Percentiles rank a stretch among this genome's conserved stretches.
Evolutionary conservation across 805 yeast species (phyloP).

Genomic region (Osmozyma mogii): DNA sequence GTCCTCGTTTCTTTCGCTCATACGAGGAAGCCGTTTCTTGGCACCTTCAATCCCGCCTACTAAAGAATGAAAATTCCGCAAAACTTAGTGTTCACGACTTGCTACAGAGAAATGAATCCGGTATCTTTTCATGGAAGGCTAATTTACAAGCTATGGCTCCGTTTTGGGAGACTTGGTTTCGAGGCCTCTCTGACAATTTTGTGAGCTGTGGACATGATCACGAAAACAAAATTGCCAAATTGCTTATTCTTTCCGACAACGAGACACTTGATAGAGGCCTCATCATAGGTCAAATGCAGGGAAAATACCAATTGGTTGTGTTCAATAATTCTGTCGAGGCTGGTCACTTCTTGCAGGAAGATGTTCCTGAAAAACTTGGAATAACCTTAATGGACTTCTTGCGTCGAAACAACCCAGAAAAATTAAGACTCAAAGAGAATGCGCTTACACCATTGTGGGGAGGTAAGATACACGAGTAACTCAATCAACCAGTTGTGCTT

Average conservation of each 20-base stretch:
- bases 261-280: conserved; percentile 79
- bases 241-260: conserved; percentile 79
- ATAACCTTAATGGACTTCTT: conserved; percentile 43
- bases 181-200: conserved; percentile 49
- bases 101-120: conserved; percentile 21
- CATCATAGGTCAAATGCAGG: conserved; percentile 98
- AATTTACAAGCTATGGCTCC: conserved; percentile 53
- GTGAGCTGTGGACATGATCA: conserved; percentile 19
- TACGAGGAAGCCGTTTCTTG: conserved; percentile 65
- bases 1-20: conserved; percentile 55
- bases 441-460: conserved; percentile 32
- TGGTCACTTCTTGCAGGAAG: conserved; percentile 97
- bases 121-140: conserved; percentile 48
- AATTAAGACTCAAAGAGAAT: conserved; percentile 24
- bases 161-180: conserved; percentile 84
- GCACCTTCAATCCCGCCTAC: conserved; percentile 55
- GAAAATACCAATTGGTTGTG: conserved; percentile 83
- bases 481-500: background rate
- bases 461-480: conserved; percentile 18
- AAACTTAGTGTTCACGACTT: conserved; percentile 70
- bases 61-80: conserved; percentile 58
- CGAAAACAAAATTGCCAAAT: conserved; percentile 41
- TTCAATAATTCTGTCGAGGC: conserved; percentile 45
- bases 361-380: conserved; percentile 64
- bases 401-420: conserved; percentile 35